Evolutionary conservation across 2,329 filamentous ascomycete species (phyloP), one percentile per base, ranked within the genome.

Genomic region (Cladophialophora bantiana): DNA sequence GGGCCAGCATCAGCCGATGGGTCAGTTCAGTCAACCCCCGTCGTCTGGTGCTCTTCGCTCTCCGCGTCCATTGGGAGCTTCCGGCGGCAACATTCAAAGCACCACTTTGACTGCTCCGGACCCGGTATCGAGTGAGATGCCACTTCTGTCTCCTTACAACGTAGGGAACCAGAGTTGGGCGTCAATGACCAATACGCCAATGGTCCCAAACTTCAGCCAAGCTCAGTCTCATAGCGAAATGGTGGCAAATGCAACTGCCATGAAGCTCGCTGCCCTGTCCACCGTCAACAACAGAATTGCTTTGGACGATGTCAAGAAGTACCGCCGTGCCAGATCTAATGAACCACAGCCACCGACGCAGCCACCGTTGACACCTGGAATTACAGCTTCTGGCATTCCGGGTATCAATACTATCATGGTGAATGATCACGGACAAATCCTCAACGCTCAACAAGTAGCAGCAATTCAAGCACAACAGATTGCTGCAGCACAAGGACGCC

Each of bases 231-330:
- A 97, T 78, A 94, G 93, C 15, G 95, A 99, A 75, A 98, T 98
- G 94, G 91, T 99, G 65, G 95, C 95, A 66, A 99, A 98, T 77
- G 95, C 95, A 32, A 98, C 95, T 15, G 95, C 95, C 26, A 99
- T 99, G 95, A 99, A 99, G 79, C 86, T 99, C 59, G 95, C 95
- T 54, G 95, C 95, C 18, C 84, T 99, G 54, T 98, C 94, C 4
- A 99, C 95, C 2, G 95, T 99, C 58, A 99, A 98, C 83, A 99
- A 98, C 79, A 91, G 95, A 50, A 97, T 99, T 75, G 94, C 95
- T 60, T 85, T 99, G 66, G 95, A 99, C 75, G 95, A 99, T 78
- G 94, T 96, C 69, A 92, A 94, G 75, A 98, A 98, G 81, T 98
- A 95, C 80, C 92, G 95, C 70, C 91, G 94, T 67, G 89, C 93